Evolutionary conservation across 768 basidiomycete genomes (phyloP).

Genomic region (Naematelia aurantialba): DNA sequence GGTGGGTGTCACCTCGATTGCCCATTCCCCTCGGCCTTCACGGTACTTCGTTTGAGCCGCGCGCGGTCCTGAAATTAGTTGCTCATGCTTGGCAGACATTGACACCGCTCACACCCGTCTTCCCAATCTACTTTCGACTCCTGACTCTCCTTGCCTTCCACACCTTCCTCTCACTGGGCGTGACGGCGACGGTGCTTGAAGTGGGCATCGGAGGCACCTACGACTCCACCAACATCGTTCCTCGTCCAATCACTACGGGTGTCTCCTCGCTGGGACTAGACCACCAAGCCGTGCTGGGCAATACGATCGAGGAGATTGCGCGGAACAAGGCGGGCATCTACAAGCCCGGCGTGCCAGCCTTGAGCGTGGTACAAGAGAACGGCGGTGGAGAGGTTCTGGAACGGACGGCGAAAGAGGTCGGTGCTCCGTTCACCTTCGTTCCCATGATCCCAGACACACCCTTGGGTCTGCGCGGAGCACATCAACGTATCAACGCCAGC

Average conservation of each 20-base stretch:
- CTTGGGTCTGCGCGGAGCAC: constrained; percentile 76
- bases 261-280: constrained; percentile 88
- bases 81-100: constrained; percentile 18
- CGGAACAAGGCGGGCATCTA: constrained; percentile 96
- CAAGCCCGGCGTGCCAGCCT: constrained; percentile 82
- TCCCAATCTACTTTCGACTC: constrained; percentile 92
- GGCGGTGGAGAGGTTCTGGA: constrained; percentile 64
- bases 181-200: constrained; percentile 89
- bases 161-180: constrained; percentile 65
- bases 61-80: neutral
- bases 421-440: constrained; percentile 66
- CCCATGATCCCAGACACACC: constrained; percentile 54
- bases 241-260: constrained; percentile 82
- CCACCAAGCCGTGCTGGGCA: constrained; percentile 80
- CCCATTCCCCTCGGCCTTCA: constrained; percentile 2
- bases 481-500: constrained; percentile 82
- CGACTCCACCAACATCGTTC: constrained; percentile 95
- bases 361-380: constrained; percentile 67
- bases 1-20: constrained; percentile 53
- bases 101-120: constrained; percentile 56
- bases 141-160: constrained; percentile 90
- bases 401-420: constrained; percentile 62
- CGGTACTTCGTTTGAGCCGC: neutral
- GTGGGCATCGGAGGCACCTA: constrained; percentile 92
- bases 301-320: constrained; percentile 82